phyloP scores from a whole-genome alignment of 176 grass and related monocot genomes.

The Oryza longistaminata region DNA sequence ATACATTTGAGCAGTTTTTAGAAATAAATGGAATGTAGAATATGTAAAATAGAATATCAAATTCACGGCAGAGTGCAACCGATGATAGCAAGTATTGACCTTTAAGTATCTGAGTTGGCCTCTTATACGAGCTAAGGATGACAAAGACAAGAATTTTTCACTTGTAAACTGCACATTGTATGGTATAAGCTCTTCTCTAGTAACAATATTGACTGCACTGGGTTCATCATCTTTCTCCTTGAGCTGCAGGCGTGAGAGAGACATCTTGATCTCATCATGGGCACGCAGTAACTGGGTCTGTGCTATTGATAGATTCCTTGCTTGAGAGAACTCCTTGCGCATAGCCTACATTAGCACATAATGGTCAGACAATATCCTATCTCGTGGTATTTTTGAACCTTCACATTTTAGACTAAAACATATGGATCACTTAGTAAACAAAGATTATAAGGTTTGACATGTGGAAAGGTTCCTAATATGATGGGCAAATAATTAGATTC shows the following conservation, averaged over 20 bases:
- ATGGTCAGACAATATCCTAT: conserved; percentile 34
- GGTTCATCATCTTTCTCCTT: conserved; percentile 72
- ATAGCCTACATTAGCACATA: conserved; percentile 61
- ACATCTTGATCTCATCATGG: conserved; percentile 96
- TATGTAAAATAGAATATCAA: conserved; percentile 28
- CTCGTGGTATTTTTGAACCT: background rate
- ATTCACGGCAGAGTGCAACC: background rate
- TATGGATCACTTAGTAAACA: conserved; percentile 2
- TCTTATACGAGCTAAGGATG: conserved; percentile 76
- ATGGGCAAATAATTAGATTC: too few species aligned
- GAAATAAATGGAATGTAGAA: conserved; percentile 4
- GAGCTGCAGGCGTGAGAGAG: conserved; percentile 69
- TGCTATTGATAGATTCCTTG: conserved; percentile 77
- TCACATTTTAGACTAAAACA: conserved; percentile 21
- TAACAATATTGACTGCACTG: conserved; percentile 70
- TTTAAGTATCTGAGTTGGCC: conserved; percentile 89
- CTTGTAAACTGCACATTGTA: conserved; percentile 79
- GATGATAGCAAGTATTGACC: conserved; percentile 33
- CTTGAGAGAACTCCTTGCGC: conserved; percentile 93
- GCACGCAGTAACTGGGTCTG: conserved; percentile 81
- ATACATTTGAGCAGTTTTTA: background rate
- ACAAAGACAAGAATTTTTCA: conserved; percentile 73
- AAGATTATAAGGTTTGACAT: conserved; percentile 16
- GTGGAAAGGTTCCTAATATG: background rate
- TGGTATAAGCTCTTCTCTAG: conserved; percentile 74